Evolutionary conservation across 1,284 basidiomycete species (phyloP).

Genomic region (Cryptococcus hybrid): DNA sequence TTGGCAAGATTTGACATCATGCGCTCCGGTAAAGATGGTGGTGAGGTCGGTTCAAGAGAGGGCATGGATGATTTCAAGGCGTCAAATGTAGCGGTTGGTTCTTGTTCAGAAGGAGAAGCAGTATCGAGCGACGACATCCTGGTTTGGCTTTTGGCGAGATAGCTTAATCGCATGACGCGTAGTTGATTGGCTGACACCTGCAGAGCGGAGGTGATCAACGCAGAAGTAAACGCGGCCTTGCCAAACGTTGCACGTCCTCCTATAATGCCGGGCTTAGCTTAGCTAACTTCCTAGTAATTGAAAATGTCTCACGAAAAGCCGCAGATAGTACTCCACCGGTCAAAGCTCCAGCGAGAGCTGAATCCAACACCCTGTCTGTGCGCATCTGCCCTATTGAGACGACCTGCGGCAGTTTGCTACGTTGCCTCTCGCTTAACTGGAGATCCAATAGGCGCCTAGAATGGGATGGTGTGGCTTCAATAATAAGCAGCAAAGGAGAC

Average conservation of each 20-base stretch:
- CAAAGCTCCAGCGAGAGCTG: conserved; percentile 32
- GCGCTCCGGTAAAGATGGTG: conserved; percentile 25
- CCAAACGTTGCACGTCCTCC: conserved; percentile 30
- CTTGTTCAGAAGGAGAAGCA: not conserved
- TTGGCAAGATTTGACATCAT: conserved; percentile 29
- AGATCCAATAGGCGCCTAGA: conserved; percentile 13
- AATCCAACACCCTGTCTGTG: conserved; percentile 37
- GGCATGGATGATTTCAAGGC: not conserved
- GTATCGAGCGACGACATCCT: not conserved
- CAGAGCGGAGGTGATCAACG: conserved; percentile 26
- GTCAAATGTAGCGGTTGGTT: conserved; percentile 1
- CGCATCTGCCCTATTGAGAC: conserved; percentile 24
- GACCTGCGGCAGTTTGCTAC: conserved; percentile 18
- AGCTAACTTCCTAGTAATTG: not conserved
- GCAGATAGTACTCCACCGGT: conserved; percentile 27
- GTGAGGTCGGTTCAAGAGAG: conserved; percentile 1
- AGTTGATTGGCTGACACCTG: conserved; percentile 38
- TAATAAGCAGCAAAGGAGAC: conserved; percentile 33
- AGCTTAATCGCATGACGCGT: conserved; percentile 28
- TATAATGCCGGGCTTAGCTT: conserved; percentile 2
- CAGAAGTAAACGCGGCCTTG: conserved; percentile 34
- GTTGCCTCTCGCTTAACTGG: conserved; percentile 11
- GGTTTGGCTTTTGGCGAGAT: conserved; percentile 18
- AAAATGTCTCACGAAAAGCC: conserved; percentile 20
- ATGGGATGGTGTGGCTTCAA: conserved; percentile 24